These are phyloP conservation scores for Raphanus hybrid DNA, from an alignment of 441 rosid species.

Conservation along the genomic window DNA sequence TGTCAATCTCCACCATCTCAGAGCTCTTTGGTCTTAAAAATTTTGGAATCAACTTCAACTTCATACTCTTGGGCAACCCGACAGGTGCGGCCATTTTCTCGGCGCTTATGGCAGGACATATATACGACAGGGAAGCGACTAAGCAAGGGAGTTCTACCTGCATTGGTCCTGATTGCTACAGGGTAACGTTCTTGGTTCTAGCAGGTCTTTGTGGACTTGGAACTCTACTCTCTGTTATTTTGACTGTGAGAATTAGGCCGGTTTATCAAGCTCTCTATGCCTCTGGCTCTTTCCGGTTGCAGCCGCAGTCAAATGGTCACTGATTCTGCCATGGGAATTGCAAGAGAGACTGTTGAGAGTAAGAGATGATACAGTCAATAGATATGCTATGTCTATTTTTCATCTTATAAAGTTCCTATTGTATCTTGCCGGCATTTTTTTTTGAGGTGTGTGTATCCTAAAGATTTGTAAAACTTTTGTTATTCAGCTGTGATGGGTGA, in stretches of 20 bases:
- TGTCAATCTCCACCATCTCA: constrained; percentile 76
- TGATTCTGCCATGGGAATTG: constrained; percentile 10
- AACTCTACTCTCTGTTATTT: constrained; percentile 58
- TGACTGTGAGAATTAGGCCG: constrained; percentile 74
- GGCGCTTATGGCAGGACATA: constrained; percentile 71
- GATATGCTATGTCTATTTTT: constrained; percentile 4
- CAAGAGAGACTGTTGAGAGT: background rate
- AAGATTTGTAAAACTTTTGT: constrained; percentile 10
- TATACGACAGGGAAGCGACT: constrained; percentile 81
- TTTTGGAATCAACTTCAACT: constrained; percentile 84
- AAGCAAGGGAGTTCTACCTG: constrained; percentile 84
- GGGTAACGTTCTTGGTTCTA: constrained; percentile 72
- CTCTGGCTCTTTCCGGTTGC: constrained; percentile 75
- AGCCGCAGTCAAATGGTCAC: constrained; percentile 46
- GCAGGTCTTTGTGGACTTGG: constrained; percentile 78
- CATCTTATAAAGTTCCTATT: constrained; percentile 16
- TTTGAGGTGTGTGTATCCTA: constrained; percentile 4
- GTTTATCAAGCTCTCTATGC: constrained; percentile 88
- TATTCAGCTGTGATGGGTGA: background rate
- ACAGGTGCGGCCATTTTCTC: constrained; percentile 90
- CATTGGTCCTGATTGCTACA: constrained; percentile 73
- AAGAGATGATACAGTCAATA: background rate
- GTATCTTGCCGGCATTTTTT: constrained; percentile 17
- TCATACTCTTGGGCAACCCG: constrained; percentile 80
- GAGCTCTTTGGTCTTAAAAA: constrained; percentile 93